Evolutionary conservation across 306 rosid species (phyloP).

Genomic region (Trifolium repens): DNA sequence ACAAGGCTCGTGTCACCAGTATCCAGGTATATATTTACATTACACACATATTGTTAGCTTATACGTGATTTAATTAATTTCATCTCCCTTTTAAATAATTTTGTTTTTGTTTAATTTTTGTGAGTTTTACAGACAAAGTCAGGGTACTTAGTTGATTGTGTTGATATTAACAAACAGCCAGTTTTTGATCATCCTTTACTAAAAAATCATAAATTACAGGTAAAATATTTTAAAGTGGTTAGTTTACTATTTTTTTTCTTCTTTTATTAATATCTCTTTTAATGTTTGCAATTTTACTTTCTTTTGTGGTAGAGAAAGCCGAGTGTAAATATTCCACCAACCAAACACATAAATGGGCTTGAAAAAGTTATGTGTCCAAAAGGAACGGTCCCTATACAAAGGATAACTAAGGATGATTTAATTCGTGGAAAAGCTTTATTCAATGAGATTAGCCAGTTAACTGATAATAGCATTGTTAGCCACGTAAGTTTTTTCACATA

Average conservation of each 20-base stretch:
- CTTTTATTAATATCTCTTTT: too few species aligned
- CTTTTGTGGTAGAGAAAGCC: background rate
- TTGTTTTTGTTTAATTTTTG: background rate
- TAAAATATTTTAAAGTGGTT: background rate
- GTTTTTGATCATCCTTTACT: slow-evolving; percentile 24
- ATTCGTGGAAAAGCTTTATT: background rate
- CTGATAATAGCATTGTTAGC: background rate
- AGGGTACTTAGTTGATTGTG: slow-evolving; percentile 34
- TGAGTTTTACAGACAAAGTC: background rate
- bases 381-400: slow-evolving; percentile 3
- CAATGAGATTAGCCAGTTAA: background rate
- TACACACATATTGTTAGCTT: background rate
- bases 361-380: background rate
- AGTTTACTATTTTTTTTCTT: background rate
- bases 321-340: background rate
- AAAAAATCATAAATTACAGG: slow-evolving; percentile 32
- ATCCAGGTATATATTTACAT: slow-evolving; percentile 15
- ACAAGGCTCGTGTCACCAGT: slow-evolving; percentile 22
- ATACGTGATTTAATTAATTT: background rate
- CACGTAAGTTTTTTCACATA: background rate
- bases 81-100: background rate
- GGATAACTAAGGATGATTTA: background rate
- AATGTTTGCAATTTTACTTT: background rate
- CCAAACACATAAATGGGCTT: background rate
- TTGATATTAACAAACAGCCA: slow-evolving; percentile 37